Base-by-base conservation (phyloP, 345 rosid genomes). In the Gossypium anomalum region DNA sequence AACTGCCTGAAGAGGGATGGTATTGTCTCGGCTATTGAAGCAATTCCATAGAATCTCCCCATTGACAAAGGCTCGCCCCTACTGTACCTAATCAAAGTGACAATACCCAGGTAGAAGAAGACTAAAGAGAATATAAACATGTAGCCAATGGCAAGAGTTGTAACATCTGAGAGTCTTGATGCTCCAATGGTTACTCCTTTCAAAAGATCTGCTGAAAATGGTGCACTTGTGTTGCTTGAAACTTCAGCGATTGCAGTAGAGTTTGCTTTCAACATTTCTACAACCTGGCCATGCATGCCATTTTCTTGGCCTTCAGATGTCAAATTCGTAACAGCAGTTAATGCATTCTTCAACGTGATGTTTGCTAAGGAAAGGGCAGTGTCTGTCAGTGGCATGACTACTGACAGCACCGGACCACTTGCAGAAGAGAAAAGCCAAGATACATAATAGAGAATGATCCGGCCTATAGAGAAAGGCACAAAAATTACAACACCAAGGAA, bases 401-500 rank as follows among this genome's bases (percentile, higher is more conserved):
- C 83, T 49, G 93, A 87, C 81, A 92, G 44, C 22, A 83, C 82
- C 52, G 94, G 93, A 79, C 87, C 91, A 74, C 79, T 89, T 74
- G 94, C 90, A 87, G 92, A 90, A 65, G 97, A 89, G 81, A 93
- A 88, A 77, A 93, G 75, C 97, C 98, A 90, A 47, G 99, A 86
- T 47, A 82, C 61, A 77, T 92, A 80, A 69, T 90, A 86, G 38
- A 96, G 83, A 59, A 87, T 86, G 45, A 90, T 71, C 76, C 99
- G 91, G 74, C 99, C 99, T 16, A 96, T 61, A 17, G 98, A 89
- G 80, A 96, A 96, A 67, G 99, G 99, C 70, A 92, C 85, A 73
- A 96, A 89, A 85, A 96, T 87, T 59, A 96, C 92, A 73, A 90
- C 97, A 23, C 97, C 98, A 41, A 96, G 99, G 92, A 96, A 96